Conservation (phyloP, 139 green algal genomes). For the Micractinium conductrix region DNA sequence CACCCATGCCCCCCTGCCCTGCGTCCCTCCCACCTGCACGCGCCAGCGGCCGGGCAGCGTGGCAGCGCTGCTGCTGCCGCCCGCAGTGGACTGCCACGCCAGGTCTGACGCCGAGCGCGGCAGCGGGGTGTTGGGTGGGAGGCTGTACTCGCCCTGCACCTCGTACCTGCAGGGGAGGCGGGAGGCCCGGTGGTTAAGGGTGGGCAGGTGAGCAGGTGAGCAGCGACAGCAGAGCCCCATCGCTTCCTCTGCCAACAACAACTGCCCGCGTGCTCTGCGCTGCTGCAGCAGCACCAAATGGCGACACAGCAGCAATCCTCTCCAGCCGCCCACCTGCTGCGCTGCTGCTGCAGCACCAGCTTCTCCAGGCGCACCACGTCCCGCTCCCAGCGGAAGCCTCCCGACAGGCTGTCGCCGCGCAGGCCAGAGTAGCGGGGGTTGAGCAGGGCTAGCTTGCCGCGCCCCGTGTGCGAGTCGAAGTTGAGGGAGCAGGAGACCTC, state of each 20-base stretch:
- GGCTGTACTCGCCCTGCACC: conserved; percentile 80
- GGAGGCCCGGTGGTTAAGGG: background rate
- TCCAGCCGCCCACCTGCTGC: conserved; percentile 43
- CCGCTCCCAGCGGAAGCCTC: conserved; percentile 78
- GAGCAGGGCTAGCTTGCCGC: conserved; percentile 59
- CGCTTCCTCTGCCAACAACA: no score
- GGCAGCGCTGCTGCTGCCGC: background rate
- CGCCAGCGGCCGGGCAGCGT: conserved; percentile 41
- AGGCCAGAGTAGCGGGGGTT: conserved; percentile 77
- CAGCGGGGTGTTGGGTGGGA: conserved; percentile 61
- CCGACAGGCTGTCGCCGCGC: conserved; percentile 63
- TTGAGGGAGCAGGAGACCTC: conserved; percentile 73
- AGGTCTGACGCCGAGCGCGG: conserved; percentile 53
- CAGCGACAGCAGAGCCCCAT: no score
- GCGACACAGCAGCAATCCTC: no score
- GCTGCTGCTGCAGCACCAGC: conserved; percentile 76
- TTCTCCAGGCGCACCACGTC: conserved; percentile 89
- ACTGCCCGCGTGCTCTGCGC: no score
- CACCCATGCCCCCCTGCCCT: no score
- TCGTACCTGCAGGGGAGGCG: conserved; percentile 64
- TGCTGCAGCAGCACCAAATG: no score
- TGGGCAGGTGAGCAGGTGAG: background rate
- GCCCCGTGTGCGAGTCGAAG: conserved; percentile 66
- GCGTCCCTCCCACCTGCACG: conserved; percentile 41
- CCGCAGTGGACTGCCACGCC: background rate